A percentile compares a stretch with the other conserved stretches of the same genome.
These are phyloP conservation scores for Fusarium sp. DNA, from an alignment of 2,329 filamentous ascomycete species.

Conservation along the genomic window DNA sequence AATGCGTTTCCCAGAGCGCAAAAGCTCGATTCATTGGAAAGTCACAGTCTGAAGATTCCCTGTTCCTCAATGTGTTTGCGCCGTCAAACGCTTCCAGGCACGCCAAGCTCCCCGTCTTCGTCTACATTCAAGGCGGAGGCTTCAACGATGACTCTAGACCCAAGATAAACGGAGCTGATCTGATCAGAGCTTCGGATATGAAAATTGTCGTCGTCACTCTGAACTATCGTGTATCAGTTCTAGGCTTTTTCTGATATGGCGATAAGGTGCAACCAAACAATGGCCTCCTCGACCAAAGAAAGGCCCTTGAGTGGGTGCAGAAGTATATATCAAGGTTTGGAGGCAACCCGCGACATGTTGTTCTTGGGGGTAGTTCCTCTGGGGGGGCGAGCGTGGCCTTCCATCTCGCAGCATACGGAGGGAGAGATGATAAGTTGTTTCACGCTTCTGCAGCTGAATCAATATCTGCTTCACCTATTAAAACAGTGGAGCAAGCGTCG, in stretches of 20 bases:
- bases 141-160: slow-evolving; percentile 61
- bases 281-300: slow-evolving; percentile 76
- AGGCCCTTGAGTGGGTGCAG: slow-evolving; percentile 76
- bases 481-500: slow-evolving; percentile 57
- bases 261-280: slow-evolving; percentile 71
- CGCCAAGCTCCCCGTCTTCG: slow-evolving; percentile 71
- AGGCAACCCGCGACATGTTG: slow-evolving; percentile 73
- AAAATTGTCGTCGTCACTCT: slow-evolving; percentile 76
- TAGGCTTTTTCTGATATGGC: slow-evolving; percentile 73
- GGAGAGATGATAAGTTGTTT: slow-evolving; percentile 59
- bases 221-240: slow-evolving; percentile 81
- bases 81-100: slow-evolving; percentile 60
- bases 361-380: slow-evolving; percentile 74
- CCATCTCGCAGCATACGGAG: slow-evolving; percentile 67
- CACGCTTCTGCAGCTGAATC: slow-evolving; percentile 62
- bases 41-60: slow-evolving; percentile 70
- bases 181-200: slow-evolving; percentile 65
- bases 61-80: slow-evolving; percentile 73
- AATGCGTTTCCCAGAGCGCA: slow-evolving; percentile 46
- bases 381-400: slow-evolving; percentile 72
- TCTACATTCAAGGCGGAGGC: slow-evolving; percentile 68
- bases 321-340: slow-evolving; percentile 74
- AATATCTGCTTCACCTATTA: slow-evolving; percentile 60
- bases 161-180: slow-evolving; percentile 68
- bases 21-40: slow-evolving; percentile 31